Evolutionary conservation across 2,329 filamentous ascomycete genomes (phyloP), one percentile per base, ranked within the genome.

Genomic region (Trichoderma sp.): DNA sequence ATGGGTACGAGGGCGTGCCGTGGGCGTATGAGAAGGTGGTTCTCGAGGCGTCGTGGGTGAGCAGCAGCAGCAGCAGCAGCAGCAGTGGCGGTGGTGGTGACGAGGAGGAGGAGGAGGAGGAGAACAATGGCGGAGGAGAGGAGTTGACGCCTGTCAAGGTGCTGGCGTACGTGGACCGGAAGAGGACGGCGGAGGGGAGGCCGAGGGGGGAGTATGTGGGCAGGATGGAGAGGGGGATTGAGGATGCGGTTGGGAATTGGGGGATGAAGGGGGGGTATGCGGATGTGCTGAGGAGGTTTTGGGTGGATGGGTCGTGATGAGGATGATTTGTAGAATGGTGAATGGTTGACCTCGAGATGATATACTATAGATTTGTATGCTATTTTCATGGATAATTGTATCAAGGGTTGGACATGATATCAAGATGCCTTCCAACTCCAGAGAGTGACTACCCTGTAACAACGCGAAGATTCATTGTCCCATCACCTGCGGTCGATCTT

Each of bases 191-290:
- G 21, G 77, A 79, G 26, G 77, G 75, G n/a, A 65, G 50, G 50
- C 83, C 86, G 3, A 76, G 76, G 70, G 70, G 78, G 2, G 88
- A 90, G 77, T 90, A 90, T 71, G 75, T 90, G 7, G 79, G 75
- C 50, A 75, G 88, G 30, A 89, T 91, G 85, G 88, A 90, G 72
- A 75, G 74, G 68, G 88, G 85, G 1, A 85, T 90, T 30, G 69
- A 76, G 39, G 88, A 91, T 76, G 87, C 85, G 28, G 67, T 84
- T 17, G 71, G 71, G 67, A 76, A 80, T 68, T 80, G 78, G 75
- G 85, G 84, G 0, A 73, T 90, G 71, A 84, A 86, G 39, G 67
- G 74, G 70, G 70, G 65, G 45, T 90, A 89, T 75, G 85, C 87
- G 6, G 73, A 82, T 2, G 81, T 86, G 6, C 78, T 89, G 78